Percentiles rank a stretch among this genome's conserved stretches.
Conservation (phyloP, 2,329 filamentous ascomycete genomes). For the Stachybotrys elegans region DNA sequence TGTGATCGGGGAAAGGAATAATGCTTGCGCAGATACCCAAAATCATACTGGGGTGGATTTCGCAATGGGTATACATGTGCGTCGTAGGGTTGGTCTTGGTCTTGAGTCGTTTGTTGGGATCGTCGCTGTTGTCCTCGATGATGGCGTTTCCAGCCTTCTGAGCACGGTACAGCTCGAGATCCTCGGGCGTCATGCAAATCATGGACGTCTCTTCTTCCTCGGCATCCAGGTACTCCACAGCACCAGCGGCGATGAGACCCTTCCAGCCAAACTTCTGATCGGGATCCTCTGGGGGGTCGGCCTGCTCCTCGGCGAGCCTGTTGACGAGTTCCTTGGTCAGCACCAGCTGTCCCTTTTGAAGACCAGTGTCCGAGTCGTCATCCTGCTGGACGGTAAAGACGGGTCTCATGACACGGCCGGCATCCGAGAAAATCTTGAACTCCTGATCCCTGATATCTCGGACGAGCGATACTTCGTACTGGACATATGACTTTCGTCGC, state of each 20-base stretch:
- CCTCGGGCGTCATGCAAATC: constrained; percentile 98
- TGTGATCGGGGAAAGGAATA: constrained; percentile 99
- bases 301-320: constrained; percentile 67
- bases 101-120: constrained; percentile 82
- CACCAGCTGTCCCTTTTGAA: constrained; percentile 64
- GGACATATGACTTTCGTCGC: constrained; percentile 76
- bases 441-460: constrained; percentile 95
- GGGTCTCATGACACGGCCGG: constrained; percentile 88
- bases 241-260: constrained; percentile 75
- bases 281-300: constrained; percentile 56
- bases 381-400: constrained; percentile 92
- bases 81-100: constrained; percentile 82
- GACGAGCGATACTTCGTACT: constrained; percentile 89
- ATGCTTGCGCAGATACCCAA: constrained; percentile 97
- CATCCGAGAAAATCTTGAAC: constrained; percentile 98
- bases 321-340: constrained; percentile 80
- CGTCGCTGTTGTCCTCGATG: constrained; percentile 56
- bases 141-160: constrained; percentile 61
- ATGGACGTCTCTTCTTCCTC: constrained; percentile 98
- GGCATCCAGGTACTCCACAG: constrained; percentile 93
- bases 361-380: constrained; percentile 59
- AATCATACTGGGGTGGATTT: constrained; percentile 99
- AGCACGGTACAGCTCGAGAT: constrained; percentile 73
- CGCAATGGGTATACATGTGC: constrained; percentile 94
- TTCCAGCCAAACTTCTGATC: constrained; percentile 77